phyloP scores from a whole-genome alignment of 2,329 filamentous ascomycete genomes.

The Calonectria pseudoreteaudii region DNA sequence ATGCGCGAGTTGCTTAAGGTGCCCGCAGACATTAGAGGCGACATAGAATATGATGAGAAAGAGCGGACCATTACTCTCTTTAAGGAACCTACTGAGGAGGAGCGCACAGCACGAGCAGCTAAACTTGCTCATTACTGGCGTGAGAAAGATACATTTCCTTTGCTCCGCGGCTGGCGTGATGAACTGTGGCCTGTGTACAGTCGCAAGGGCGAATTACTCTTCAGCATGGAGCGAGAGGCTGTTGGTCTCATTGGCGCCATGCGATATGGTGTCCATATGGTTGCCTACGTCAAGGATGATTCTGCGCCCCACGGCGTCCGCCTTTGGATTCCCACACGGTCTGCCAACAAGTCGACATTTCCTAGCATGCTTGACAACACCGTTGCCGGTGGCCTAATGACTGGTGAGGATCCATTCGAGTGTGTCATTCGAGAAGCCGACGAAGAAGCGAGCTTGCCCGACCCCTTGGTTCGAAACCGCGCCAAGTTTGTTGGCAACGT shows the following conservation, averaged over 20 bases:
- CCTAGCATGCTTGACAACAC: conserved; percentile 95
- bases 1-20: conserved; percentile 60
- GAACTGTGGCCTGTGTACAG: conserved; percentile 85
- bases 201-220: conserved; percentile 71
- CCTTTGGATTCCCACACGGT: conserved; percentile 86
- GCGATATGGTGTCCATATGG: conserved; percentile 86
- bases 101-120: conserved; percentile 69
- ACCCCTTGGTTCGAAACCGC: conserved; percentile 71
- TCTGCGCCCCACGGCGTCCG: conserved; percentile 67
- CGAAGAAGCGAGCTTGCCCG: conserved; percentile 88
- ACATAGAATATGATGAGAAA: conserved; percentile 70
- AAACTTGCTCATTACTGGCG: conserved; percentile 76
- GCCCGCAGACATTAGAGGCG: conserved; percentile 63
- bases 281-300: conserved; percentile 70
- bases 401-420: conserved; percentile 83
- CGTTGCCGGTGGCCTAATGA: conserved; percentile 83
- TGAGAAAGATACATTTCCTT: conserved; percentile 75
- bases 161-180: conserved; percentile 83
- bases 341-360: conserved; percentile 85
- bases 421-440: conserved; percentile 86
- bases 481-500: conserved; percentile 75
- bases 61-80: conserved; percentile 74
- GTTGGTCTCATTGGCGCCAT: conserved; percentile 80
- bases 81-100: conserved; percentile 66
- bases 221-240: conserved; percentile 82